Percentiles rank a stretch among this genome's conserved stretches.
phyloP scores from a whole-genome alignment of 140 eudicot species.

The Senecio squalidus region DNA sequence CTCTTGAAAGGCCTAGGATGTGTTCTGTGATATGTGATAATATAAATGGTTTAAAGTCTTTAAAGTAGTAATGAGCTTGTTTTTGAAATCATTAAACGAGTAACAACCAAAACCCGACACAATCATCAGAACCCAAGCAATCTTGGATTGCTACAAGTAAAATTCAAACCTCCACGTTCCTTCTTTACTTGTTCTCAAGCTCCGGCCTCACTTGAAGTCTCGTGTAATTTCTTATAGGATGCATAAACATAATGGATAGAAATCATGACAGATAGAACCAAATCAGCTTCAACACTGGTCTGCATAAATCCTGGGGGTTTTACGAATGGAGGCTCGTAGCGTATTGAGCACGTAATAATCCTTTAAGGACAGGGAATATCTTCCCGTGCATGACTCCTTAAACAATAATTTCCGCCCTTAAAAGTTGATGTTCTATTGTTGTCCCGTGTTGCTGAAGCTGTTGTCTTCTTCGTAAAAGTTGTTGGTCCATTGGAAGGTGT shows the following conservation, averaged over 20 bases:
- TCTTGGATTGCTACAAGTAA: slow-evolving; percentile 89
- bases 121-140: slow-evolving; percentile 76
- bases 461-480: too few relatives aligned
- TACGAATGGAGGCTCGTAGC: too few relatives aligned
- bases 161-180: slow-evolving; percentile 82
- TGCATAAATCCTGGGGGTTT: too few relatives aligned
- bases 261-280: slow-evolving; percentile 77
- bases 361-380: too few relatives aligned
- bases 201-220: slow-evolving; percentile 68
- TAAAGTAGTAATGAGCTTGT: background rate
- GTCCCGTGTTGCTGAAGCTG: too few relatives aligned
- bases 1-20: too few relatives aligned
- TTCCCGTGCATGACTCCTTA: too few relatives aligned
- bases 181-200: slow-evolving; percentile 99
- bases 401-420: too few relatives aligned
- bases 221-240: slow-evolving; percentile 68
- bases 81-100: slow-evolving; percentile 1
- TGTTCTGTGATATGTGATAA: background rate
- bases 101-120: slow-evolving; percentile 94
- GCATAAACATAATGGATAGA: slow-evolving; percentile 80
- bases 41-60: background rate
- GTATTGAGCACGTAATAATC: too few relatives aligned
- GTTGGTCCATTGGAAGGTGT: too few relatives aligned
- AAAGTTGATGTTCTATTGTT: too few relatives aligned
- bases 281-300: slow-evolving; percentile 84